Percentiles rank a stretch among this genome's conserved stretches.
phyloP scores from a whole-genome alignment of 495 filamentous ascomycete species.

The Pyrenopolyporus hunteri region DNA sequence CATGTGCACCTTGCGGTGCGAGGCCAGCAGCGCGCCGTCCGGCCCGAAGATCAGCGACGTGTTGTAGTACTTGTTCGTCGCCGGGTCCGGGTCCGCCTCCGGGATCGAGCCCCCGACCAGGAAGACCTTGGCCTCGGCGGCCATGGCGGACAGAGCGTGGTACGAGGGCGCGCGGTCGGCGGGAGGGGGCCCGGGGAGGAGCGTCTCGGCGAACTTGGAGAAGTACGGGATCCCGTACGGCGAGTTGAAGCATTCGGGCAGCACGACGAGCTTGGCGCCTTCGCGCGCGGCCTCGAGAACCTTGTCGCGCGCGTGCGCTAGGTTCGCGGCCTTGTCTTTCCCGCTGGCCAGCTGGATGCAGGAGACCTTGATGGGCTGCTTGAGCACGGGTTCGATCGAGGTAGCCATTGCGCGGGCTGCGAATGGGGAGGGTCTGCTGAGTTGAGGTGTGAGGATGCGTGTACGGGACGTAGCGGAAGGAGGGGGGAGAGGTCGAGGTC shows the following conservation, averaged over 20 bases:
- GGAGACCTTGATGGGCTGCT: conserved; percentile 80
- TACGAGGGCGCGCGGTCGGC: conserved; percentile 75
- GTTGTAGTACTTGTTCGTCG: conserved; percentile 81
- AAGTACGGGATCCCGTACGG: conserved; percentile 94
- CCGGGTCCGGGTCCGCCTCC: conserved; percentile 60
- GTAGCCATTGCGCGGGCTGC: conserved; percentile 48
- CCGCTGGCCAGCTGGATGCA: conserved; percentile 81
- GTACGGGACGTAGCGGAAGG: too few relatives aligned
- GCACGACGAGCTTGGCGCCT: conserved; percentile 76
- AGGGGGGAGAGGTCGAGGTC: neutral
- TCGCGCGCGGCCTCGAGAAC: conserved; percentile 78
- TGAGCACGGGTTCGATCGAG: conserved; percentile 64
- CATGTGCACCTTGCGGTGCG: conserved; percentile 93
- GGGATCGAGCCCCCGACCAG: conserved; percentile 93
- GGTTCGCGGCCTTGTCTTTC: conserved; percentile 83
- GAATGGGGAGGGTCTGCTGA: conserved; percentile 21
- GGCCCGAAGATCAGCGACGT: conserved; percentile 85
- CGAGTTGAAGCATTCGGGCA: conserved; percentile 94
- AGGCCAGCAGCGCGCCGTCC: conserved; percentile 75
- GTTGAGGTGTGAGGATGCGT: neutral
- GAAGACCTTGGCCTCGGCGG: conserved; percentile 74
- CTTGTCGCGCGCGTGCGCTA: conserved; percentile 76
- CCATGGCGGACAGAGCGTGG: conserved; percentile 81
- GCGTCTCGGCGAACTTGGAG: conserved; percentile 86
- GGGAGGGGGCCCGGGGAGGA: conserved; percentile 79